These are phyloP conservation scores for Pisolithus albus DNA, from an alignment of 768 basidiomycete genomes.

Conservation along the genomic window DNA sequence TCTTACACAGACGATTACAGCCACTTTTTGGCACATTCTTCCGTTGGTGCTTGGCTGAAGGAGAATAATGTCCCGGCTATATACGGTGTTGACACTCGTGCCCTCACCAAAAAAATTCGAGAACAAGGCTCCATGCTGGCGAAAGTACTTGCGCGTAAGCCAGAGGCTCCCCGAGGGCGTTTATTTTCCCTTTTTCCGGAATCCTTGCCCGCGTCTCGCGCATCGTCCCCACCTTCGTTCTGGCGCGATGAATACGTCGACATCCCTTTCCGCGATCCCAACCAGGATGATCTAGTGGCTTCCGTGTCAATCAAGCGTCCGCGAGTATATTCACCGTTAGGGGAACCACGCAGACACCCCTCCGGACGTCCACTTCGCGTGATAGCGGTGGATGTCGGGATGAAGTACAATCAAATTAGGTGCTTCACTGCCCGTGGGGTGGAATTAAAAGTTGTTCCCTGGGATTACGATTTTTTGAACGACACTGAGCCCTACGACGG, in stretches of 20 bases:
- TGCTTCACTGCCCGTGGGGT: conserved; percentile 91
- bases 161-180: conserved; percentile 36
- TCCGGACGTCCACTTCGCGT: conserved; percentile 78
- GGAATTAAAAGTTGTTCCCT: conserved; percentile 95
- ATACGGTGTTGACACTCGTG: conserved; percentile 93
- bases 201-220: conserved; percentile 38
- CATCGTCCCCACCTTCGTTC: conserved; percentile 47
- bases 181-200: conserved; percentile 29
- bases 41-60: conserved; percentile 87
- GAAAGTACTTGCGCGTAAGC: conserved; percentile 64
- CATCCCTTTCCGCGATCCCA: conserved; percentile 83
- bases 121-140: conserved; percentile 93
- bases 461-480: conserved; percentile 86
- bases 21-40: conserved; percentile 88
- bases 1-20: conserved; percentile 93
- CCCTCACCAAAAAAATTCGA: conserved; percentile 91
- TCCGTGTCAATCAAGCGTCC: conserved; percentile 72
- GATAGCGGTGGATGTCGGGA: conserved; percentile 93
- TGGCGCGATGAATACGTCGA: conserved; percentile 86
- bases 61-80: conserved; percentile 93
- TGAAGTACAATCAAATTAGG: conserved; percentile 99
- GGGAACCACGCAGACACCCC: conserved; percentile 58
- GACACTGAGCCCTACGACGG: conserved; percentile 86
- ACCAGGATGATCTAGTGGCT: conserved; percentile 84
- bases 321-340: conserved; percentile 58